phyloP scores from a whole-genome alignment of 2,329 filamentous ascomycete species.

The Neodidymelliopsis sp. region DNA sequence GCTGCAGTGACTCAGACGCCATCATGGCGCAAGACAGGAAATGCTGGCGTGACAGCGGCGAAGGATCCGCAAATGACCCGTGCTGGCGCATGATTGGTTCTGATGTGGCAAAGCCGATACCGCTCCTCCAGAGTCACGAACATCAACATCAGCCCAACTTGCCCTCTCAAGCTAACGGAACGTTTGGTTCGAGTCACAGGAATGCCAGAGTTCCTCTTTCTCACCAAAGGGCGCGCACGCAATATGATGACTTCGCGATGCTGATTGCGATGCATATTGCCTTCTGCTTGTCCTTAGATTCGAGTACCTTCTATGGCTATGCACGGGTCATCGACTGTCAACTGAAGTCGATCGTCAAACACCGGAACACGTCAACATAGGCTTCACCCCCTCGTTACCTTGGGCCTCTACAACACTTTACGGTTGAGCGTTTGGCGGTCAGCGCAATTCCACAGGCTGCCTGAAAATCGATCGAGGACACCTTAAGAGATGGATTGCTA shows the following conservation, averaged over 20 bases:
- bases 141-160: conserved; percentile 19
- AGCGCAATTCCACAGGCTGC: no score
- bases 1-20: conserved; percentile 48
- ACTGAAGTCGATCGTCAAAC: conserved; percentile 7
- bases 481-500: conserved; percentile 13
- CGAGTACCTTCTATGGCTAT: conserved; percentile 21
- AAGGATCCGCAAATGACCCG: conserved; percentile 28
- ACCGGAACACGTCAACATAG: conserved; percentile 16
- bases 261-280: background rate
- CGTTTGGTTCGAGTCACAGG: conserved; percentile 17
- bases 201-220: background rate
- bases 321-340: conserved; percentile 13
- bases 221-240: conserved; percentile 6
- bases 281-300: conserved; percentile 1
- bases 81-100: conserved; percentile 40
- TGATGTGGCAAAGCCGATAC: conserved; percentile 39
- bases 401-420: background rate
- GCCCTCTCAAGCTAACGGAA: conserved; percentile 20
- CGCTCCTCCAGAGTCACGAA: conserved; percentile 36
- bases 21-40: conserved; percentile 22
- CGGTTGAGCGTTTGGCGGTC: background rate
- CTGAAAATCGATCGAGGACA: no score
- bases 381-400: conserved; percentile 9
- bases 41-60: conserved; percentile 35
- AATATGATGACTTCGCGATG: background rate